These are phyloP conservation scores for Fusarium keratoplasticum DNA, from an alignment of 2,329 filamentous ascomycete species.

Conservation along the genomic window DNA sequence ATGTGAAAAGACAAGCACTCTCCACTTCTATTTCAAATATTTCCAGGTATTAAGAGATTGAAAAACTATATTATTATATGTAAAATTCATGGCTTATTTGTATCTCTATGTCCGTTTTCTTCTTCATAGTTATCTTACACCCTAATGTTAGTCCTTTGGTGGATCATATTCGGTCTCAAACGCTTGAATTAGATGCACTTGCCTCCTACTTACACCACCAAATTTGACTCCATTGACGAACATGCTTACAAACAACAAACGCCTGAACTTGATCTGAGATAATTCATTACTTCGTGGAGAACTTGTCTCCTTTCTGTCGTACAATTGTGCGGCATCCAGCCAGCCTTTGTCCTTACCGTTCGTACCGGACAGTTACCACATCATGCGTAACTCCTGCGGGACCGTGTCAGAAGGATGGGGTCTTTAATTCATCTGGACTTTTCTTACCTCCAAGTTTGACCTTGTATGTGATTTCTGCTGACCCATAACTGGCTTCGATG, in stretches of 20 bases:
- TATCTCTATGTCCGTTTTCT: not conserved
- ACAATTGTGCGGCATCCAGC: not conserved
- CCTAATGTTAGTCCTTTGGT: not conserved
- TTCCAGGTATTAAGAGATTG: not conserved
- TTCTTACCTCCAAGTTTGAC: conserved; percentile 52
- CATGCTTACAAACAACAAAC: not conserved
- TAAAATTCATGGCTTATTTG: not conserved
- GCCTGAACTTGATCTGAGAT: not conserved
- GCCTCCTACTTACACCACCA: not conserved
- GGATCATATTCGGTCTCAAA: not conserved
- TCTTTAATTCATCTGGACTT: not conserved
- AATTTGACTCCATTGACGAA: not conserved
- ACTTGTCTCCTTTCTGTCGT: conserved; percentile 1
- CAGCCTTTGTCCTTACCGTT: conserved; percentile 26
- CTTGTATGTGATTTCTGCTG: conserved; percentile 53
- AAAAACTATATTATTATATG: not conserved
- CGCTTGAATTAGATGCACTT: not conserved
- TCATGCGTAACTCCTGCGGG: conserved; percentile 51
- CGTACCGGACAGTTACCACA: conserved; percentile 51
- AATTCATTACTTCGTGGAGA: not conserved
- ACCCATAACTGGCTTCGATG: conserved; percentile 53
- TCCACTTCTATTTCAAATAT: not conserved
- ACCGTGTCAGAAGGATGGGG: conserved; percentile 20
- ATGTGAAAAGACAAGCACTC: not conserved
- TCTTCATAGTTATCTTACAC: not conserved